Evolutionary conservation across 2,329 filamentous ascomycete species (phyloP).

Genomic region (Chaetomium globosum): DNA sequence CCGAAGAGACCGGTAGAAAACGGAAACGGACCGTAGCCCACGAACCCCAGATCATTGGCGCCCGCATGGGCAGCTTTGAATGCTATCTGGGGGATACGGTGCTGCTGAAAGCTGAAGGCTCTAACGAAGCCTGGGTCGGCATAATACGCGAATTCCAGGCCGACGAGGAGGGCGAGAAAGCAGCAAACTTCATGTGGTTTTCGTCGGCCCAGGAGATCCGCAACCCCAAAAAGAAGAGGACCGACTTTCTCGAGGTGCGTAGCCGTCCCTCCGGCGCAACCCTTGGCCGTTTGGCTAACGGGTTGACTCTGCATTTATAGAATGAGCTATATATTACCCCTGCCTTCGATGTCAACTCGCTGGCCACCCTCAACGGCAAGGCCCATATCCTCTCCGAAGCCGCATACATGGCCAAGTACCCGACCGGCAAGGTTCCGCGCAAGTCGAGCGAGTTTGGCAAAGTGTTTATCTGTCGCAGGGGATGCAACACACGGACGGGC

Average conservation of each 20-base stretch:
- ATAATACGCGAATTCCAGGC: conserved; percentile 82
- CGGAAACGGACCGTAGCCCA: conserved; percentile 40
- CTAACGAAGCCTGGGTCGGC: conserved; percentile 88
- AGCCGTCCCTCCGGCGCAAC: not conserved
- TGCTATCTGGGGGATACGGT: conserved; percentile 82
- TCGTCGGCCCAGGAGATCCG: conserved; percentile 86
- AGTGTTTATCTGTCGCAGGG: conserved; percentile 85
- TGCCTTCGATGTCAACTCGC: conserved; percentile 81
- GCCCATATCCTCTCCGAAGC: conserved; percentile 76
- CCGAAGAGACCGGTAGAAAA: conserved; percentile 37
- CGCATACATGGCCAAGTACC: conserved; percentile 69
- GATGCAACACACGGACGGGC: conserved; percentile 84
- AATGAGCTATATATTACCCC: conserved; percentile 93
- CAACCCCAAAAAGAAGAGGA: conserved; percentile 80
- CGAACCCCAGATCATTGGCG: conserved; percentile 70
- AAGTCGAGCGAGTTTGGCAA: conserved; percentile 77
- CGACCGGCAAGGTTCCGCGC: conserved; percentile 73
- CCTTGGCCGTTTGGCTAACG: conserved; percentile 5
- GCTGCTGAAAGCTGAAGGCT: conserved; percentile 82
- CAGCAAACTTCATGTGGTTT: conserved; percentile 94
- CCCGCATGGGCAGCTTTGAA: conserved; percentile 77
- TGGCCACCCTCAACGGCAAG: conserved; percentile 88
- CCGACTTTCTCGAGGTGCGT: conserved; percentile 71
- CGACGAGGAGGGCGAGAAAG: conserved; percentile 73
- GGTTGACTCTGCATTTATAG: conserved; percentile 49